These are phyloP conservation scores for Claviceps sorghi DNA, from an alignment of 2,329 filamentous ascomycete species.

Conservation along the genomic window DNA sequence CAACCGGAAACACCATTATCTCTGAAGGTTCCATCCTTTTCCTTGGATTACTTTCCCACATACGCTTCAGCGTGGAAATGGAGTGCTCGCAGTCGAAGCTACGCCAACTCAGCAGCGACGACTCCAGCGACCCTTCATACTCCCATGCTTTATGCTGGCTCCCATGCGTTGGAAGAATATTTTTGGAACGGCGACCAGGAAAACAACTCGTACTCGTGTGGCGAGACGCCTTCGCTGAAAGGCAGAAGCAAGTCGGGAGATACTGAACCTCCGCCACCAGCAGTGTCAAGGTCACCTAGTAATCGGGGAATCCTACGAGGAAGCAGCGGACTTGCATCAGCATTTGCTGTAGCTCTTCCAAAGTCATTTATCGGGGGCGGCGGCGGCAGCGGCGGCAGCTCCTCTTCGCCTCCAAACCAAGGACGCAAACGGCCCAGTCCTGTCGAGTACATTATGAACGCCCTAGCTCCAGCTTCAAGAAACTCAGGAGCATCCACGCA, in stretches of 20 bases:
- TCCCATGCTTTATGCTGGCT: constrained; percentile 38
- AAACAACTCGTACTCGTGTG: constrained; percentile 45
- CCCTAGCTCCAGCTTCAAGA: constrained; percentile 31
- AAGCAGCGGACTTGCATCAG: constrained; percentile 41
- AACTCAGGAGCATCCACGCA: constrained; percentile 29
- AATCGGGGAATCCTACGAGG: constrained; percentile 36
- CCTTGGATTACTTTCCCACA: constrained; percentile 50
- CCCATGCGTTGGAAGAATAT: constrained; percentile 41
- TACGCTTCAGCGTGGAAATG: constrained; percentile 44
- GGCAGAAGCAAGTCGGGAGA: constrained; percentile 31
- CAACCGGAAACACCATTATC: constrained; percentile 48
- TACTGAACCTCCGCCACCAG: constrained; percentile 32
- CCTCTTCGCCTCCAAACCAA: constrained; percentile 30
- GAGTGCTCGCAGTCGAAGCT: constrained; percentile 36
- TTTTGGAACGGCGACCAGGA: constrained; percentile 38
- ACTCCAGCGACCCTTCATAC: constrained; percentile 44
- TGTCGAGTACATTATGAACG: constrained; percentile 44
- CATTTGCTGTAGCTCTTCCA: constrained; percentile 40
- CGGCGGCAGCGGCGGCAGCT: constrained; percentile 18
- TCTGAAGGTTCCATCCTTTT: constrained; percentile 52
- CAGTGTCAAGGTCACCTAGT: constrained; percentile 45
- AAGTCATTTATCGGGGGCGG: constrained; percentile 25
- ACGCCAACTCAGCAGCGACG: constrained; percentile 38
- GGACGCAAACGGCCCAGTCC: constrained; percentile 44
- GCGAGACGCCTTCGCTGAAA: constrained; percentile 44